A percentile compares a stretch with the other conserved stretches of the same genome.
Conservation (phyloP, 345 rosid species). For the Eucalyptus camaldulensis region DNA sequence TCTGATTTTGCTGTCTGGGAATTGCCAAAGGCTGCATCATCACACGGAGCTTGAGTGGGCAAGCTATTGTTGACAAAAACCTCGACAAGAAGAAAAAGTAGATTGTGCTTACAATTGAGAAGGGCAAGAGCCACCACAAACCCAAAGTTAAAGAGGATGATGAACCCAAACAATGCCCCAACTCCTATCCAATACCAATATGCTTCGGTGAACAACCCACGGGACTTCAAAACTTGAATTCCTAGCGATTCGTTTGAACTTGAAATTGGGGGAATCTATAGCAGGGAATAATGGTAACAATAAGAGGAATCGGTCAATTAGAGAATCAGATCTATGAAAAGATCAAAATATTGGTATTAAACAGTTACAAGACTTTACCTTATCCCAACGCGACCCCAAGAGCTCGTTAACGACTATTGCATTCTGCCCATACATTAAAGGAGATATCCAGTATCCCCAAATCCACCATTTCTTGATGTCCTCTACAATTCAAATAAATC, state of each 20-base stretch:
- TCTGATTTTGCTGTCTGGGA: slow-evolving; percentile 12
- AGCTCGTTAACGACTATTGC: background rate
- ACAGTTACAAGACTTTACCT: background rate
- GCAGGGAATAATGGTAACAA: background rate
- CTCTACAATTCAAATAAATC: background rate
- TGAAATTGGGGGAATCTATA: background rate
- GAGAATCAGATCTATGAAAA: background rate
- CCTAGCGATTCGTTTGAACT: background rate
- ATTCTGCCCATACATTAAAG: background rate
- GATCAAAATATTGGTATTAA: background rate
- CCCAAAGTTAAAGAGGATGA: slow-evolving; percentile 11
- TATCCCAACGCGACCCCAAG: background rate
- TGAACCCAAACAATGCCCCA: slow-evolving; percentile 7
- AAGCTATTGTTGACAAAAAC: background rate
- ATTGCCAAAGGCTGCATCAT: slow-evolving; percentile 40
- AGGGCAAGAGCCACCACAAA: slow-evolving; percentile 17
- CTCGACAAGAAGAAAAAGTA: background rate
- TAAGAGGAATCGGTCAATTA: background rate
- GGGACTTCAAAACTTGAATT: background rate
- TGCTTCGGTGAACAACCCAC: background rate
- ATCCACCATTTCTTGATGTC: background rate
- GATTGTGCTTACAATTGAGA: slow-evolving; percentile 14
- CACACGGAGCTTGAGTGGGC: background rate
- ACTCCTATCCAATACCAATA: slow-evolving; percentile 6
- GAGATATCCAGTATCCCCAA: background rate